These are phyloP conservation scores for Phialemonium atrogriseum DNA, from an alignment of 2,329 filamentous ascomycete species.

Conservation along the genomic window DNA sequence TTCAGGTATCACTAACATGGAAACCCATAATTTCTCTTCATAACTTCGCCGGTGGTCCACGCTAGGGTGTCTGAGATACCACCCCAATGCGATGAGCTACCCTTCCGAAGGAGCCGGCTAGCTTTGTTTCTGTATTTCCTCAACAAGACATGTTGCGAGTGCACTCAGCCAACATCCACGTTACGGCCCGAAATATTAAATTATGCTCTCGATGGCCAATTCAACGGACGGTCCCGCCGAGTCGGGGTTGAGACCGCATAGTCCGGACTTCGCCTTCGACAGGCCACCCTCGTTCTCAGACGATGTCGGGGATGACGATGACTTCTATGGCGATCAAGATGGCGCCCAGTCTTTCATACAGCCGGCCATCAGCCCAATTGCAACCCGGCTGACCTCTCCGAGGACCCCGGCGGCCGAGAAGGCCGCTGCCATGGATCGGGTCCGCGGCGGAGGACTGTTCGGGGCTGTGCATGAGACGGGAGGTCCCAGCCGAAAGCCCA, in stretches of 20 bases:
- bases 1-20: too few relatives aligned
- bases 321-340: conserved; percentile 38
- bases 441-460: conserved; percentile 25
- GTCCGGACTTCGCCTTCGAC: not conserved
- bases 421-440: conserved; percentile 42
- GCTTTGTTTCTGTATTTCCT: too few relatives aligned
- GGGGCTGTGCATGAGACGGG: conserved; percentile 6
- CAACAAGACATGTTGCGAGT: too few relatives aligned
- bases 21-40: too few relatives aligned
- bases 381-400: conserved; percentile 45
- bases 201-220: not conserved
- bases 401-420: conserved; percentile 51
- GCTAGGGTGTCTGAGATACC: too few relatives aligned
- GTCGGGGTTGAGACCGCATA: conserved; percentile 1
- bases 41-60: too few relatives aligned
- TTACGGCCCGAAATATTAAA: too few relatives aligned
- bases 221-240: not conserved
- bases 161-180: too few relatives aligned
- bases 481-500: not conserved
- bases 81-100: too few relatives aligned
- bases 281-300: conserved; percentile 6
- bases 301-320: conserved; percentile 23
- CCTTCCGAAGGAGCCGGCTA: too few relatives aligned
- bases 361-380: conserved; percentile 47
- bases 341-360: conserved; percentile 53